Base-by-base conservation (phyloP, 495 filamentous ascomycete species). In the Aspergillus nanangensis region DNA sequence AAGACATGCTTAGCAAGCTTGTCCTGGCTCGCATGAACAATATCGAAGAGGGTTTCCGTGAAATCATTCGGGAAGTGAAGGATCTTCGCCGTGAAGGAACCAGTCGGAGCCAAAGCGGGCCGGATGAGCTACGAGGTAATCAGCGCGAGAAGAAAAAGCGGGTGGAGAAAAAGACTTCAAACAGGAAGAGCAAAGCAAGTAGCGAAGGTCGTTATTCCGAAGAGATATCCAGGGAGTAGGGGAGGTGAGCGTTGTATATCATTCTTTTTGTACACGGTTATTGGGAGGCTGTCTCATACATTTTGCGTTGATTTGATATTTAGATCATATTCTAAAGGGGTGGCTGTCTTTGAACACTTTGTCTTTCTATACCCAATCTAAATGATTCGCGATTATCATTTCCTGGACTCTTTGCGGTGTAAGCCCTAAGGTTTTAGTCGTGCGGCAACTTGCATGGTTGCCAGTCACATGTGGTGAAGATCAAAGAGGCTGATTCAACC, bases 1-100 rank as follows among this genome's bases (percentile, higher is more conserved):
- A 87, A 52, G 80, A 83, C 50, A 77, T 82, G 61, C 84, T 95
- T 65, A 83, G 82, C 50, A 79, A 86, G 38, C 67, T 95, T n/a
- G 84, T 96, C 63, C 70, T 96, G n/a, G 87, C 88, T 5, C 75
- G 88, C 41, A 95, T 97, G 85, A 90, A 90, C 51, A 86, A 84
- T 23, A 78, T 97, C 7, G 90, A 97, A 62, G 88, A 91, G 61
- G 76, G 76, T 10, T 86, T 97, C 57, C 78, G 83, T 1, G 88
- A 94, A 45, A 80, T 96, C 19, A 76, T 93, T 44, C 86, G 82
- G 44, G 91, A 96, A 66, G 83, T 94, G 50, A 85, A 86, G 55
- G 83, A 82, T 36, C 58, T 74, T n/a, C 63, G 65, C 1, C 60
- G 57, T 5, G 57, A 40, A 15, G 63, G 50, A 5, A 61, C 61